Percentiles rank a stretch among this genome's conserved stretches.
Conservation (phyloP, 2,329 filamentous ascomycete species). For the Aspergillus tubingensis region DNA sequence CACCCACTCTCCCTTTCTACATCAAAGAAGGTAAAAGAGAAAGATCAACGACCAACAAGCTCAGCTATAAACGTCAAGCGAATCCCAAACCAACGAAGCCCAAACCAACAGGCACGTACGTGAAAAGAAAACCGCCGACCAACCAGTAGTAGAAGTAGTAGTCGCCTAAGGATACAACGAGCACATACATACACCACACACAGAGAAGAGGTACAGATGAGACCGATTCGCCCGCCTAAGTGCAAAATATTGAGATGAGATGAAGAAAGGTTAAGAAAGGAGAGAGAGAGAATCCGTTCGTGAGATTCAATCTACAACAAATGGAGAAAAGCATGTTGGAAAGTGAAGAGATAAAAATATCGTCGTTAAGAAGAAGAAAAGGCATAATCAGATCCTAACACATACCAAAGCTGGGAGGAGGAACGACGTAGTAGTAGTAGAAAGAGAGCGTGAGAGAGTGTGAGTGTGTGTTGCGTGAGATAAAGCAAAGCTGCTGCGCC, state of each 20-base stretch:
- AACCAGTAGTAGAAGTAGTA: background rate
- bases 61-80: background rate
- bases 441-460: slow-evolving; percentile 35
- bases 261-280: slow-evolving; percentile 20
- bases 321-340: background rate
- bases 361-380: slow-evolving; percentile 5
- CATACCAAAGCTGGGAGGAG: slow-evolving; percentile 6
- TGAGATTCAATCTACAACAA: slow-evolving; percentile 18
- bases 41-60: background rate
- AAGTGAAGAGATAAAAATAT: background rate
- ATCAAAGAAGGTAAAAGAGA: background rate
- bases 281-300: slow-evolving; percentile 26
- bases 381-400: slow-evolving; percentile 11
- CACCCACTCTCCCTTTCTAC: background rate
- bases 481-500: slow-evolving; percentile 28
- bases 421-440: slow-evolving; percentile 12
- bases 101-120: background rate
- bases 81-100: background rate
- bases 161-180: background rate
- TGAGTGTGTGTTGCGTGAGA: slow-evolving; percentile 3
- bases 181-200: slow-evolving; percentile 7
- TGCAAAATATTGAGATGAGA: slow-evolving; percentile 7
- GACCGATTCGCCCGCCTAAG: slow-evolving; percentile 29
- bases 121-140: background rate
- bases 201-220: slow-evolving; percentile 21